A percentile compares a stretch with the other conserved stretches of the same genome.
Evolutionary conservation across 176 grass and related monocot genomes (phyloP).

Genomic region (Cocos nucifera): DNA sequence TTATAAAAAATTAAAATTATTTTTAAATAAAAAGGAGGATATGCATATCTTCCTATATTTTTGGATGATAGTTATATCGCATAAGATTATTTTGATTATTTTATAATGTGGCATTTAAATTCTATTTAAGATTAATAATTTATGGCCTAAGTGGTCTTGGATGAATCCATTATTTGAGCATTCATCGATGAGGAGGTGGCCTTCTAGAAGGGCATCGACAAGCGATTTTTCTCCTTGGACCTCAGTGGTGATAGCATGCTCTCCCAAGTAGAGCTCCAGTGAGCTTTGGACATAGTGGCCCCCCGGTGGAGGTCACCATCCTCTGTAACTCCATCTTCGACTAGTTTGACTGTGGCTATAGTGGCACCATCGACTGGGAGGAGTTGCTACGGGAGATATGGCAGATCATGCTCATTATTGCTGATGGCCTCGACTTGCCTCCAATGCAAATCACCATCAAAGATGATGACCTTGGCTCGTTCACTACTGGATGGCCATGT

Average conservation of each 20-base stretch:
- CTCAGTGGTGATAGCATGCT: constrained; percentile 82
- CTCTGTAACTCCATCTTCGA: constrained; percentile 89
- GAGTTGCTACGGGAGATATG: constrained; percentile 78
- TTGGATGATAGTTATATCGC: too few relatives aligned
- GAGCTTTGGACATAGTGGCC: constrained; percentile 51
- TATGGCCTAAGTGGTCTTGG: too few relatives aligned
- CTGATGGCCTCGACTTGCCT: constrained; percentile 63
- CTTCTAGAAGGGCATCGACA: constrained; percentile 57
- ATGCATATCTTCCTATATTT: too few relatives aligned
- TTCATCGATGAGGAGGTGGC: constrained; percentile 73
- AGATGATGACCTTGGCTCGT: constrained; percentile 21
- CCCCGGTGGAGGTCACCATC: constrained; percentile 49
- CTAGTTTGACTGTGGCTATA: constrained; percentile 74
- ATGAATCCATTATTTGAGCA: constrained; percentile 59
- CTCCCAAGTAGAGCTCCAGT: constrained; percentile 67
- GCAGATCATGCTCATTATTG: constrained; percentile 77
- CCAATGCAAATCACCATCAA: constrained; percentile 70
- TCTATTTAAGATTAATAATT: too few relatives aligned
- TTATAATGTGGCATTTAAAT: too few relatives aligned
- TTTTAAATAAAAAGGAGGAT: too few relatives aligned
- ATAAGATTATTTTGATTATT: too few relatives aligned
- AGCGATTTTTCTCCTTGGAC: constrained; percentile 61
- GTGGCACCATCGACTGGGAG: constrained; percentile 65
- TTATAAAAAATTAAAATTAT: too few relatives aligned
- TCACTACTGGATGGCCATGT: too few relatives aligned